Conservation (phyloP, 768 basidiomycete species). For the Hericium coralloides region DNA sequence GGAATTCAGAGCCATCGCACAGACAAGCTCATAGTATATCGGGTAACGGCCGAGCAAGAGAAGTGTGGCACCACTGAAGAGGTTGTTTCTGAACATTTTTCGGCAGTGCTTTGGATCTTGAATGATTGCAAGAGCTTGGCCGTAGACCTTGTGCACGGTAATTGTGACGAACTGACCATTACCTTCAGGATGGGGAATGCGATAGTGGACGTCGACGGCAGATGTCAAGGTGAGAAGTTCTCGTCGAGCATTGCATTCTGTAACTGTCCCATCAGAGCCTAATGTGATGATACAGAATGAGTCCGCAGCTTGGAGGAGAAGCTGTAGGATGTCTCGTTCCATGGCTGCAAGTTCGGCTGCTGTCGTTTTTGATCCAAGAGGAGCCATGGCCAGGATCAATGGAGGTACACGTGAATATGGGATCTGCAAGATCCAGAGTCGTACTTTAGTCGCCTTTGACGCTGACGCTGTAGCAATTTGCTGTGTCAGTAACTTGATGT, state of each 20-base stretch:
- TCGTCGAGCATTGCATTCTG: conserved; percentile 22
- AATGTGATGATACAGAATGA: conserved; percentile 23
- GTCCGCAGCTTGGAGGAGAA: conserved; percentile 13
- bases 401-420: conserved; percentile 26
- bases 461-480: conserved; percentile 8
- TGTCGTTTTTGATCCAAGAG: conserved; percentile 18
- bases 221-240: conserved; percentile 6
- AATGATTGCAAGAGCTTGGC: conserved; percentile 8
- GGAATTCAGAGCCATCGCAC: conserved; percentile 8
- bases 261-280: conserved; percentile 26
- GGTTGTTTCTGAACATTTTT: conserved; percentile 28
- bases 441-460: conserved; percentile 23
- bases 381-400: conserved; percentile 25
- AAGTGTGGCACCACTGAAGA: conserved; percentile 24
- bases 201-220: not conserved
- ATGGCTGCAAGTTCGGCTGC: conserved; percentile 14
- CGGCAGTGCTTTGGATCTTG: conserved; percentile 29
- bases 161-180: too few species aligned
- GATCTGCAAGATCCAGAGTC: conserved; percentile 24
- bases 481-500: conserved; percentile 14
- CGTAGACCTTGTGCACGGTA: too few species aligned
- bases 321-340: conserved; percentile 17
- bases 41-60: conserved; percentile 18
- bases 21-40: conserved; percentile 15
- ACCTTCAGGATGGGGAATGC: not conserved